phyloP scores from a whole-genome alignment of 495 filamentous ascomycete species.

The Lophium mytilinum region DNA sequence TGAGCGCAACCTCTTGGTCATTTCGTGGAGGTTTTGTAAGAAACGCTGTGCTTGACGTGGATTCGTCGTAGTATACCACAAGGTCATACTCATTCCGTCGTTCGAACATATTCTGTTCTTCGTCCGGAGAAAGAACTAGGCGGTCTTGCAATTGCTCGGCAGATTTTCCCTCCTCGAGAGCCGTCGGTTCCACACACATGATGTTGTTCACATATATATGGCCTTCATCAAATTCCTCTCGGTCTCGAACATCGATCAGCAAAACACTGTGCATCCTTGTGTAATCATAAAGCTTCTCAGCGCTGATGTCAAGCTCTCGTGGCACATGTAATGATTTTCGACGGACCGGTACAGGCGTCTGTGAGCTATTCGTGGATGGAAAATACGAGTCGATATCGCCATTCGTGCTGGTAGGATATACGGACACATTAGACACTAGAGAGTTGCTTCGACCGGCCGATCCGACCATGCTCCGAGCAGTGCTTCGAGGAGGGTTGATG shows the following conservation, averaged over 20 bases:
- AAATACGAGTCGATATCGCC: constrained; percentile 30
- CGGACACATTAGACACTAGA: constrained; percentile 17
- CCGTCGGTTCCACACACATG: constrained; percentile 86
- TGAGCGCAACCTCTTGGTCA: constrained; percentile 50
- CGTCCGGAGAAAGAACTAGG: constrained; percentile 67
- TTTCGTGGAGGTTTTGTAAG: constrained; percentile 39
- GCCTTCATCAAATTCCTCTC: constrained; percentile 75
- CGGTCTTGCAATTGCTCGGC: constrained; percentile 77
- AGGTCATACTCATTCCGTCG: constrained; percentile 72
- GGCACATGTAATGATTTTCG: constrained; percentile 43
- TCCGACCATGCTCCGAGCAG: constrained; percentile 34
- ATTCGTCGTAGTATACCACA: constrained; percentile 84
- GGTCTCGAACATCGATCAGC: constrained; percentile 75
- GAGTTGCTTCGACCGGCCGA: constrained; percentile 32
- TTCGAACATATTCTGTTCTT: constrained; percentile 67
- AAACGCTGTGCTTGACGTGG: constrained; percentile 47
- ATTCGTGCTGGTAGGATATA: constrained; percentile 24
- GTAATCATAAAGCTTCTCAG: constrained; percentile 56
- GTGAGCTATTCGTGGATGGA: constrained; percentile 11
- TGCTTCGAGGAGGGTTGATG: constrained; percentile 43
- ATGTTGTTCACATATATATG: constrained; percentile 76
- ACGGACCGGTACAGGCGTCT: not conserved
- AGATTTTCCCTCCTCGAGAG: constrained; percentile 65
- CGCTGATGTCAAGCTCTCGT: constrained; percentile 53
- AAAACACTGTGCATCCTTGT: constrained; percentile 57